A percentile compares a stretch with the other conserved stretches of the same genome.
phyloP scores from a whole-genome alignment of 1,284 basidiomycete genomes.

The Xerocomus subilludens region DNA sequence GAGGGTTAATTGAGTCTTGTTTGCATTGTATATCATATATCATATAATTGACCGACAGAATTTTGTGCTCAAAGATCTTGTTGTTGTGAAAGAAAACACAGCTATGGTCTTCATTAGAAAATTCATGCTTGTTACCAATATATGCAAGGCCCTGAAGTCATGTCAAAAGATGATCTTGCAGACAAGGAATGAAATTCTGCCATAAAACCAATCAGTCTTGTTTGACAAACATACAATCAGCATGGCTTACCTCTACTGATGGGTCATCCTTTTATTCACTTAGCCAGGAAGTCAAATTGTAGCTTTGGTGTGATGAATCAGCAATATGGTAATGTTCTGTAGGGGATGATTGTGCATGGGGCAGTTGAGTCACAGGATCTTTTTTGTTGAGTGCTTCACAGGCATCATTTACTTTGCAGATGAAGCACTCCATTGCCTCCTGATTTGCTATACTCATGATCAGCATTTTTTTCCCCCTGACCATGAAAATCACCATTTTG shows the following conservation, averaged over 20 bases:
- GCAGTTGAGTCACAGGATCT: too few species aligned
- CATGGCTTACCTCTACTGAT: too few species aligned
- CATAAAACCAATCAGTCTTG: too few species aligned
- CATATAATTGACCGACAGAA: background rate
- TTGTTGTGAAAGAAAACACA: background rate
- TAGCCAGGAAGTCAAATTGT: conserved; percentile 10
- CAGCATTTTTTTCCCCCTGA: background rate
- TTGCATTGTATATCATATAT: background rate
- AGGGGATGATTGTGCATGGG: too few species aligned
- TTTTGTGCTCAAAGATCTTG: background rate
- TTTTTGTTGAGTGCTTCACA: background rate
- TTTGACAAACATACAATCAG: too few species aligned
- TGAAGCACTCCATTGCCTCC: background rate
- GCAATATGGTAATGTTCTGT: background rate
- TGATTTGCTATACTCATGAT: conserved; percentile 7
- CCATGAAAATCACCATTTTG: background rate
- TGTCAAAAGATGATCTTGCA: too few species aligned
- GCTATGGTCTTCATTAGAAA: too few species aligned
- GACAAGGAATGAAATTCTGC: too few species aligned
- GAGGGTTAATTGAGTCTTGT: background rate
- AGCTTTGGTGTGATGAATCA: too few species aligned
- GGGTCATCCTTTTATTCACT: background rate
- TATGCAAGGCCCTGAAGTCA: too few species aligned
- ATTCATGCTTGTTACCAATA: too few species aligned
- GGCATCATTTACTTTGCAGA: background rate